phyloP scores from a whole-genome alignment of 352 stramenopile species.

The Phytophthora tentaculata region DNA sequence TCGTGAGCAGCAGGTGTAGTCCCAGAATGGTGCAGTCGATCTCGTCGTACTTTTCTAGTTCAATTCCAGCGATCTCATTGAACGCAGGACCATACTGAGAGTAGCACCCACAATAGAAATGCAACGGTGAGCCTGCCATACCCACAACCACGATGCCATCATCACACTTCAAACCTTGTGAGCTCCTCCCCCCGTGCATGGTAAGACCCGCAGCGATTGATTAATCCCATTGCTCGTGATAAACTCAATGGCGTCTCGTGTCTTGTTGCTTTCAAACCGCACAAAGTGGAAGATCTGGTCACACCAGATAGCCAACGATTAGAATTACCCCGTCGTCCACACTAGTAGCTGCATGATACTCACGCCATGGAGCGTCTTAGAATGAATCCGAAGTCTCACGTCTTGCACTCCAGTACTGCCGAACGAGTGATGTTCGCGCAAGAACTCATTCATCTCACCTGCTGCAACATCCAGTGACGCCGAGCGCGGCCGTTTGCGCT shows the following conservation, averaged over 20 bases:
- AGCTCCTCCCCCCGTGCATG: constrained; percentile 82
- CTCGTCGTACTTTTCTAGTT: constrained; percentile 91
- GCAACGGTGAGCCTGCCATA: neutral
- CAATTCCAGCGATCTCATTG: constrained; percentile 79
- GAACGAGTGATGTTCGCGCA: constrained; percentile 84
- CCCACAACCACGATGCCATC: neutral
- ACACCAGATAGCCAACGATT: neutral
- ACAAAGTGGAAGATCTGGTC: constrained; percentile 96
- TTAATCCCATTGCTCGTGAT: constrained; percentile 80
- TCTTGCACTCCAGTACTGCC: constrained; percentile 89
- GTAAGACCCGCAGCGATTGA: constrained; percentile 78
- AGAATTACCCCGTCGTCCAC: too few species aligned
- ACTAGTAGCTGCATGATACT: constrained; percentile 5
- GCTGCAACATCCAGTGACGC: constrained; percentile 80
- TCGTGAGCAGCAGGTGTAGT: constrained; percentile 97
- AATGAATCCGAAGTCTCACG: constrained; percentile 84
- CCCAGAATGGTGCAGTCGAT: constrained; percentile 97
- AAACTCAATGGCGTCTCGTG: constrained; percentile 77
- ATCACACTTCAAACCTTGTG: constrained; percentile 68
- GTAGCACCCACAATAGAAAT: neutral
- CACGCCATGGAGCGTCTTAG: constrained; percentile 90
- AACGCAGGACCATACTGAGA: constrained; percentile 74
- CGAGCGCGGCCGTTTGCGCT: constrained; percentile 70
- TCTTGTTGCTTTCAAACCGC: constrained; percentile 82
- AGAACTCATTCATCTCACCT: constrained; percentile 87